A percentile compares a stretch with the other conserved stretches of the same genome.
Evolutionary conservation across 805 yeast genomes (phyloP).

Genomic region (Brettanomyces bruxellensis): DNA sequence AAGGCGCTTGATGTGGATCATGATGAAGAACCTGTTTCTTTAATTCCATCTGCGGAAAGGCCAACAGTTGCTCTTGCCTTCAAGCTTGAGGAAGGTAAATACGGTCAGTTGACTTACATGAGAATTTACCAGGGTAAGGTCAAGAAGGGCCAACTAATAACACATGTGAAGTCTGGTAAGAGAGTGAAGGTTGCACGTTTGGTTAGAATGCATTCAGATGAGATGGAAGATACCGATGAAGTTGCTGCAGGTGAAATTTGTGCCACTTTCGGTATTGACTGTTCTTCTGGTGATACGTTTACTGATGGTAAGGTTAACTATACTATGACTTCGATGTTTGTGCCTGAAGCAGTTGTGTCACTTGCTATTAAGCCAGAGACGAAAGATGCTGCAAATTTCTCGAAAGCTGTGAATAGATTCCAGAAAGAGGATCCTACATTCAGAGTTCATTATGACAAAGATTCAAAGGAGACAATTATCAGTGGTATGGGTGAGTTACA

Average conservation of each 20-base stretch:
- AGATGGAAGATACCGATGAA: conserved; percentile 96
- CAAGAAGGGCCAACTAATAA: conserved; percentile 82
- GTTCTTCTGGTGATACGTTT: conserved; percentile 98
- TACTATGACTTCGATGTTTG: conserved; percentile 97
- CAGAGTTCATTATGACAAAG: conserved; percentile 82
- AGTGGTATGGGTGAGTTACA: conserved; percentile 99
- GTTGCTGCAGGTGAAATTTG: conserved; percentile 98
- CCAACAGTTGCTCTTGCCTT: conserved; percentile 98
- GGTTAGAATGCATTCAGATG: conserved; percentile 98
- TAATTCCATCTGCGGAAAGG: conserved; percentile 60
- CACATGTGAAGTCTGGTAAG: conserved; percentile 87
- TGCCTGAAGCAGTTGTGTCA: conserved; percentile 97
- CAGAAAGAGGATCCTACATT: conserved; percentile 99
- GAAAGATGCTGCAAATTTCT: conserved; percentile 80
- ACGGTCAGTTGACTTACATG: conserved; percentile 94
- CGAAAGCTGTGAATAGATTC: conserved; percentile 94
- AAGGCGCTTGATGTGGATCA: conserved; percentile 72
- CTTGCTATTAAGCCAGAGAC: conserved; percentile 82
- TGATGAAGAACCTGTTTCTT: conserved; percentile 58
- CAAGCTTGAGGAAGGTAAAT: conserved; percentile 96
- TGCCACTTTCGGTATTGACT: conserved; percentile 98
- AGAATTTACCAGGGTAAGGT: conserved; percentile 95
- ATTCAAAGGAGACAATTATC: conserved; percentile 88
- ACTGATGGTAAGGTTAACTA: conserved; percentile 73
- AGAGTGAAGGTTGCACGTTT: conserved; percentile 86